These are phyloP conservation scores for Pythium apleroticum DNA, from an alignment of 352 stramenopile species.

Conservation along the genomic window DNA sequence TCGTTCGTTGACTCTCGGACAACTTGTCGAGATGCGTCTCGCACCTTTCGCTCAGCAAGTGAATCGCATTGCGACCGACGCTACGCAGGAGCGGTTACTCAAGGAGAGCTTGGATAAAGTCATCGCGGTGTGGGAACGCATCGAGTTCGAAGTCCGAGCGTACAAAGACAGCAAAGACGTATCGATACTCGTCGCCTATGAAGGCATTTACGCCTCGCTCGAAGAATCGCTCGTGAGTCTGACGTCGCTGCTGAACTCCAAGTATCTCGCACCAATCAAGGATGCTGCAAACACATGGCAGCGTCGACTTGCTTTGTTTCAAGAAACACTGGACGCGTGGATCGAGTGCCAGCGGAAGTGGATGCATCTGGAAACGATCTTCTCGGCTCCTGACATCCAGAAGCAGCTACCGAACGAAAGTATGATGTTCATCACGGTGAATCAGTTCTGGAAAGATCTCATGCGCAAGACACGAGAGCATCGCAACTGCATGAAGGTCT, in stretches of 20 bases:
- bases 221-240: conserved; percentile 92
- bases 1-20: conserved; percentile 65
- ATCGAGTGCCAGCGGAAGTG: conserved; percentile 80
- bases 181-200: conserved; percentile 79
- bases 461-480: conserved; percentile 68
- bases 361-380: conserved; percentile 84
- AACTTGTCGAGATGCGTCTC: conserved; percentile 82
- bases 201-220: conserved; percentile 73
- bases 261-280: conserved; percentile 84
- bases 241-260: conserved; percentile 88
- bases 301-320: conserved; percentile 62
- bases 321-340: conserved; percentile 83
- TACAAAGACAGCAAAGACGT: conserved; percentile 92
- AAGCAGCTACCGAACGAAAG: conserved; percentile 77
- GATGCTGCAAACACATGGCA: conserved; percentile 70
- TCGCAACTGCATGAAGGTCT: conserved; percentile 65
- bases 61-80: conserved; percentile 80
- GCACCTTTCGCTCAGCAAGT: conserved; percentile 75
- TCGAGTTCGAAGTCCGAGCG: conserved; percentile 85
- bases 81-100: conserved; percentile 82
- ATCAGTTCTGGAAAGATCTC: conserved; percentile 82
- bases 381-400: conserved; percentile 79
- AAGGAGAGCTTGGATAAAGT: conserved; percentile 92
- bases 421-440: conserved; percentile 53
- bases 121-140: conserved; percentile 69